A percentile compares a stretch with the other conserved stretches of the same genome.
Conservation (phyloP, 2,329 filamentous ascomycete genomes). For the Simplicillium sp. region DNA sequence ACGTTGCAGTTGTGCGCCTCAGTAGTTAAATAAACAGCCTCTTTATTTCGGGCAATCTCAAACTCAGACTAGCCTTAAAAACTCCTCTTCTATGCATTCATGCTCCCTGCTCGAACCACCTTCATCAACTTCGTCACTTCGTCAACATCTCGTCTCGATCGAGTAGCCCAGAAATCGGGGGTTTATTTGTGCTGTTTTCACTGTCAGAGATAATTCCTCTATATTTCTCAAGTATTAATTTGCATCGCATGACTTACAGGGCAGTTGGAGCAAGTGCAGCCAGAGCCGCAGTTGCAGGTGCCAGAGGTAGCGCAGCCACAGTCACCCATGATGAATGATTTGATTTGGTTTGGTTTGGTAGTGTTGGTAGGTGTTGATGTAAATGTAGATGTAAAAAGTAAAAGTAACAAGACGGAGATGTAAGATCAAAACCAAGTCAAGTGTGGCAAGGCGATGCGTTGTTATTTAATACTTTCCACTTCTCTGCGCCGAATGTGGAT, state of each 20-base stretch:
- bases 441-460: not conserved
- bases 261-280: conserved; percentile 32
- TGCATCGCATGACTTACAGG: conserved; percentile 23
- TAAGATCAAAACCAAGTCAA: not conserved
- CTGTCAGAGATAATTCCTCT: not conserved
- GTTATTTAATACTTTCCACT: not conserved
- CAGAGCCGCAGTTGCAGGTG: conserved; percentile 29
- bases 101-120: no score
- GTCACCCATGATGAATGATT: conserved; percentile 27
- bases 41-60: not conserved
- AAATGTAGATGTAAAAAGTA: conserved; percentile 3
- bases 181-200: conserved; percentile 9
- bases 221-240: not conserved
- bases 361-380: conserved; percentile 5
- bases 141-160: conserved; percentile 12
- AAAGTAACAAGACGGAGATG: not conserved
- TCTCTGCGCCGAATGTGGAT: not conserved
- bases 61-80: not conserved
- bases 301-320: conserved; percentile 31
- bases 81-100: no score
- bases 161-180: not conserved
- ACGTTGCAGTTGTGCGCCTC: no score
- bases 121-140: conserved; percentile 6
- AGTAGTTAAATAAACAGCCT: no score
- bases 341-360: conserved; percentile 7